These are phyloP conservation scores for Alternaria atra DNA, from an alignment of 2,329 filamentous ascomycete genomes.

Conservation along the genomic window DNA sequence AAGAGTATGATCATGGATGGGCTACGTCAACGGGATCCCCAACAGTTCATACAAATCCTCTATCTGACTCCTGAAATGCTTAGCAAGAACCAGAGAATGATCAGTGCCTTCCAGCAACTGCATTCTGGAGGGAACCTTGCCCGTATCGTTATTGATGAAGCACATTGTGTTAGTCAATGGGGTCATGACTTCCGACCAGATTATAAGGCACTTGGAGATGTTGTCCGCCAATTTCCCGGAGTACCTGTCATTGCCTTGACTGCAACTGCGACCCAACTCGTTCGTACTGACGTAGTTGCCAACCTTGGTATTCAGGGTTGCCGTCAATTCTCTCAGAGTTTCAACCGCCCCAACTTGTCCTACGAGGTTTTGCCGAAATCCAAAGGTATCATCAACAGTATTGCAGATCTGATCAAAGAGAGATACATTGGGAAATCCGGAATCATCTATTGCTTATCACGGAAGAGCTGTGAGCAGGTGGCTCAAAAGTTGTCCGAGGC, in stretches of 20 bases:
- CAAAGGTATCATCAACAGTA: slow-evolving; percentile 64
- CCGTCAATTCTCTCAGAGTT: slow-evolving; percentile 86
- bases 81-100: slow-evolving; percentile 77
- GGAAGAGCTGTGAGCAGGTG: slow-evolving; percentile 82
- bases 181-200: slow-evolving; percentile 97
- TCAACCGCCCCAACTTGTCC: slow-evolving; percentile 93
- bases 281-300: slow-evolving; percentile 89
- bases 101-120: slow-evolving; percentile 71
- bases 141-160: slow-evolving; percentile 94
- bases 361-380: slow-evolving; percentile 84
- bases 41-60: slow-evolving; percentile 82
- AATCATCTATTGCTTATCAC: slow-evolving; percentile 91
- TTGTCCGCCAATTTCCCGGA: slow-evolving; percentile 75
- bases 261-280: slow-evolving; percentile 91
- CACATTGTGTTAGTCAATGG: slow-evolving; percentile 99
- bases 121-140: slow-evolving; percentile 77
- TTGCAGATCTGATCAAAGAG: slow-evolving; percentile 72
- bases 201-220: slow-evolving; percentile 84
- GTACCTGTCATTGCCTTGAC: slow-evolving; percentile 95
- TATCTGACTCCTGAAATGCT: slow-evolving; percentile 99
- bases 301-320: slow-evolving; percentile 86
- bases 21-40: slow-evolving; percentile 70
- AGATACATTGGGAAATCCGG: slow-evolving; percentile 78
- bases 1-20: slow-evolving; percentile 72
- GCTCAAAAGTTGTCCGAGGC: slow-evolving; percentile 72